These are phyloP conservation scores for Achaetomium macrosporum DNA, from an alignment of 2,329 filamentous ascomycete genomes.

Conservation along the genomic window DNA sequence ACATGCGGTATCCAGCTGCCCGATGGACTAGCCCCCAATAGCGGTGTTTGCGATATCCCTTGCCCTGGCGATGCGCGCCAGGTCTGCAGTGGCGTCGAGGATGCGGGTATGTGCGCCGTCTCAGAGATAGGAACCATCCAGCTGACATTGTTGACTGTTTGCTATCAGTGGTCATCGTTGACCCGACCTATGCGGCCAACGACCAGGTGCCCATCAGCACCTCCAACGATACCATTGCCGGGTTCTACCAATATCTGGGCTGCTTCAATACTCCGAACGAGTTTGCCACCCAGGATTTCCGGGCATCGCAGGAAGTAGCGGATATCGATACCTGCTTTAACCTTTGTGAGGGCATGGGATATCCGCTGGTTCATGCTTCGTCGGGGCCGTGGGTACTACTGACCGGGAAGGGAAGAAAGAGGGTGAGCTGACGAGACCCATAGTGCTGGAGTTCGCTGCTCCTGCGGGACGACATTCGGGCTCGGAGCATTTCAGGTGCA, in stretches of 20 bases:
- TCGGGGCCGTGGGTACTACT: neutral
- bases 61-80: constrained; percentile 27
- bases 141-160: too few species aligned
- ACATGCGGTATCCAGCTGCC: constrained; percentile 24
- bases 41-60: constrained; percentile 2
- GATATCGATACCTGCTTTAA: constrained; percentile 14
- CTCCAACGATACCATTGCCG: constrained; percentile 4
- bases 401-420: too few species aligned
- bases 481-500: constrained; percentile 7
- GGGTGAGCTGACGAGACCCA: neutral
- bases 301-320: constrained; percentile 2
- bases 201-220: neutral
- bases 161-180: constrained; percentile 16
- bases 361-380: constrained; percentile 14
- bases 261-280: constrained; percentile 24
- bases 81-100: constrained; percentile 24
- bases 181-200: constrained; percentile 25
- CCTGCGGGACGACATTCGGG: constrained; percentile 18
- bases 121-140: too few species aligned
- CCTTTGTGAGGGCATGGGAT: constrained; percentile 17
- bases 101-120: constrained; percentile 5
- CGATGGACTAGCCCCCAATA: neutral
- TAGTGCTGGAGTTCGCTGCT: constrained; percentile 10
- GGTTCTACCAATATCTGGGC: constrained; percentile 24
- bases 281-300: constrained; percentile 7